A percentile compares a stretch with the other conserved stretches of the same genome.
These are phyloP conservation scores for Colletotrichum falcatum DNA, from an alignment of 2,329 filamentous ascomycete genomes.

Conservation along the genomic window DNA sequence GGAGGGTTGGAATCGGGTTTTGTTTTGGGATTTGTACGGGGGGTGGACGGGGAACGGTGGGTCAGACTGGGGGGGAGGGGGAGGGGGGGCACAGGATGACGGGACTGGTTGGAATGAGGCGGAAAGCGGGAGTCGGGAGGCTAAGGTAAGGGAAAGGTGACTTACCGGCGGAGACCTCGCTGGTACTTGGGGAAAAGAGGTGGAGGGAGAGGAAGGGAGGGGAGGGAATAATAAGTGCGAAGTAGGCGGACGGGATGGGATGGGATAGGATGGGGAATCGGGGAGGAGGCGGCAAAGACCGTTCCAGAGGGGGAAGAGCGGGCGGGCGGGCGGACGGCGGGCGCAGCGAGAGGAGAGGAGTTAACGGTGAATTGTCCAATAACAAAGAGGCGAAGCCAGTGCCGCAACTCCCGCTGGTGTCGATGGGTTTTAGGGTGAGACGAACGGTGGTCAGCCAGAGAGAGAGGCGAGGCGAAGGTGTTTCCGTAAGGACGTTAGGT, in stretches of 20 bases:
- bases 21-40: constrained; percentile 34
- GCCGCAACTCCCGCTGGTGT: constrained; percentile 6
- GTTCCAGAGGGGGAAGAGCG: constrained; percentile 5
- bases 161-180: constrained; percentile 1
- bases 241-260: not conserved
- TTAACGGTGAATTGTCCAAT: constrained; percentile 26
- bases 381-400: not conserved
- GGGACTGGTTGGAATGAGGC: constrained; percentile 14
- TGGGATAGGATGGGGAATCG: constrained; percentile 2
- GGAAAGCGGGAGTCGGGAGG: constrained; percentile 19
- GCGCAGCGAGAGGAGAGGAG: constrained; percentile 20
- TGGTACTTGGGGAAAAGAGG: not conserved
- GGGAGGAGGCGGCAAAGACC: constrained; percentile 2
- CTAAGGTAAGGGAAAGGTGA: constrained; percentile 5
- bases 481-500: constrained; percentile 39
- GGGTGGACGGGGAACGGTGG: constrained; percentile 25
- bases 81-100: constrained; percentile 11
- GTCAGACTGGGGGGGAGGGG: not conserved
- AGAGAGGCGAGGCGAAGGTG: not conserved
- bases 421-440: constrained; percentile 2
- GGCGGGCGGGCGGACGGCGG: constrained; percentile 27
- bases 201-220: not conserved
- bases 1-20: constrained; percentile 31
- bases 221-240: constrained; percentile 1
- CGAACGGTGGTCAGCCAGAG: not conserved